Percentiles rank a stretch among this genome's conserved stretches.
These are phyloP conservation scores for Volvox africanus DNA, from an alignment of 139 green algal species.

Conservation along the genomic window DNA sequence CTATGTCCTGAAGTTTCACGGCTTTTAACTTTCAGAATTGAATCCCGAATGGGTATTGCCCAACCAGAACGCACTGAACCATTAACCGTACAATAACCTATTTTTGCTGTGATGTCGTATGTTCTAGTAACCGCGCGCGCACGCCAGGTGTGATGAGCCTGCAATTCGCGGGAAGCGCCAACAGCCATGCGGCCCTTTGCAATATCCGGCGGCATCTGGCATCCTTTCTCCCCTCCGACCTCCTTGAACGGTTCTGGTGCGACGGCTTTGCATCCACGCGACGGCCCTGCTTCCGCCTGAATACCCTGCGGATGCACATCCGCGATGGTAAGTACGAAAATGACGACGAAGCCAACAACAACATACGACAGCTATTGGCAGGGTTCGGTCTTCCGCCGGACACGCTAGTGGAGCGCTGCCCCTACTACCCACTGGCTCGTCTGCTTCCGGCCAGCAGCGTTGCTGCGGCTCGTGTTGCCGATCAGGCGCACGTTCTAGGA, in stretches of 20 bases:
- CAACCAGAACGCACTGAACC: too few relatives aligned
- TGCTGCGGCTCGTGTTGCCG: neutral
- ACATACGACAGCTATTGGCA: neutral
- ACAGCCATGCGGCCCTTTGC: too few relatives aligned
- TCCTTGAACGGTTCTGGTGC: neutral
- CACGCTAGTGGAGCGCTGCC: slow-evolving; percentile 13
- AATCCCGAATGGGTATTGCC: too few relatives aligned
- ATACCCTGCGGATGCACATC: neutral
- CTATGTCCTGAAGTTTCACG: too few relatives aligned
- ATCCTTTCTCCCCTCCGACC: neutral
- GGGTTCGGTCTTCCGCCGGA: neutral
- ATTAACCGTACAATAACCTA: too few relatives aligned
- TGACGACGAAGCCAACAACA: neutral
- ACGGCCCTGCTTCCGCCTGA: slow-evolving; percentile 31
- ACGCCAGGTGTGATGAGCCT: too few relatives aligned
- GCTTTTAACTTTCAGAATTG: too few relatives aligned
- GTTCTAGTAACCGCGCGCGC: too few relatives aligned
- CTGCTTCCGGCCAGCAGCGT: neutral
- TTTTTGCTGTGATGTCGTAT: too few relatives aligned
- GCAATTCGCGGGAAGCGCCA: too few relatives aligned
- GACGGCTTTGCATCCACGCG: neutral
- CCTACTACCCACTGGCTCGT: neutral
- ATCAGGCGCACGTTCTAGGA: neutral
- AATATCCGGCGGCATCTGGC: slow-evolving; percentile 7
- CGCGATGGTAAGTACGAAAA: neutral